Conservation (phyloP, 176 grass and related monocot genomes). For the Cenchrus purpureus region DNA sequence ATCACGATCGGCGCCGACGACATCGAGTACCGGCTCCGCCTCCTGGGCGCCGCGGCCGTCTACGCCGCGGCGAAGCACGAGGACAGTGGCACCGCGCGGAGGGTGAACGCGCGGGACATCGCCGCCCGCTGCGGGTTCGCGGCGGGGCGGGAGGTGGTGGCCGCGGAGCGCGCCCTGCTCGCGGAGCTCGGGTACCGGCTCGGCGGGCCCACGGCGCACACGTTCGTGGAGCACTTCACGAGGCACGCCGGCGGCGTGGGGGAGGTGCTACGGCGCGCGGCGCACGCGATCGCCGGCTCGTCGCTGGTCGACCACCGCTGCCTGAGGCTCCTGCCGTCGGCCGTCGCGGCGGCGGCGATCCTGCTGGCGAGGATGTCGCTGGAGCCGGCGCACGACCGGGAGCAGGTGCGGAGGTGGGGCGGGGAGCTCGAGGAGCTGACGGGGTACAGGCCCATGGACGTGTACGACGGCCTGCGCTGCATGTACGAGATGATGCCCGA, state of each 20-base stretch:
- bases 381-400: background rate
- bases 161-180: background rate
- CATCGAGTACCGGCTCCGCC: background rate
- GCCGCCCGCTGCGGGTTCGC: background rate
- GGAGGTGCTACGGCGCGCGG: background rate
- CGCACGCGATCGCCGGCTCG: background rate
- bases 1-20: background rate
- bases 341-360: slow-evolving; percentile 18
- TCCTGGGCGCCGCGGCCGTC: background rate
- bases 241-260: background rate
- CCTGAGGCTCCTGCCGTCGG: slow-evolving; percentile 3
- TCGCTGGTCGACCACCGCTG: slow-evolving; percentile 2
- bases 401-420: background rate
- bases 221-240: slow-evolving; percentile 36
- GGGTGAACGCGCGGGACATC: background rate
- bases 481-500: background rate
- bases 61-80: background rate
- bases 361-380: background rate
- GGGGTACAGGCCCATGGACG: background rate
- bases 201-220: background rate
- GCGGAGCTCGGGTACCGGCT: background rate
- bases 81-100: background rate
- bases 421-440: background rate
- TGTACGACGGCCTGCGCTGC: background rate
- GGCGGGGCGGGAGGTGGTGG: background rate